Conservation (phyloP, 805 yeast genomes). For the Saturnispora galanensis region DNA sequence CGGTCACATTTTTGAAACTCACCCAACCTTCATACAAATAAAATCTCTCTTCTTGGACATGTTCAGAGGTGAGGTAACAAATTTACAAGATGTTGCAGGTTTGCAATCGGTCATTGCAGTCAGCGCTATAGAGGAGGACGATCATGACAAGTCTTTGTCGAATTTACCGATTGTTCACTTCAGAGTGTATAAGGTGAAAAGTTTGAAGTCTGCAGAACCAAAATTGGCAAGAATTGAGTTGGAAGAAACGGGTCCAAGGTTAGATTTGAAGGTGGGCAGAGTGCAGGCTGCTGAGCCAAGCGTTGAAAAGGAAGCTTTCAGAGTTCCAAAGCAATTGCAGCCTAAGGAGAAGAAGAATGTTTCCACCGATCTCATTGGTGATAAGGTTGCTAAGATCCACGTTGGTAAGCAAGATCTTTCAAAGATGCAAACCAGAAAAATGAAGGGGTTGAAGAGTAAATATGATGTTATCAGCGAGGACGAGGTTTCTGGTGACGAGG, state of each 20-base stretch:
- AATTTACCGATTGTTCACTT: slow-evolving; percentile 74
- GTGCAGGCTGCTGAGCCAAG: slow-evolving; percentile 75
- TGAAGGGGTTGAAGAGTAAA: slow-evolving; percentile 90
- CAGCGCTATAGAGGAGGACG: slow-evolving; percentile 66
- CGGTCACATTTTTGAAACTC: slow-evolving; percentile 83
- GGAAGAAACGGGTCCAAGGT: slow-evolving; percentile 91
- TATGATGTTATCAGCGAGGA: slow-evolving; percentile 60
- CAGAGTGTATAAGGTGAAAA: slow-evolving; percentile 81
- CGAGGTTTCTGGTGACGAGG: slow-evolving; percentile 35
- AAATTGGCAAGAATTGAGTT: slow-evolving; percentile 90
- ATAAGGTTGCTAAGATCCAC: slow-evolving; percentile 91
- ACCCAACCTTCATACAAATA: slow-evolving; percentile 75
- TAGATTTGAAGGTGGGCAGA: slow-evolving; percentile 89
- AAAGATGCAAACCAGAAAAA: slow-evolving; percentile 90
- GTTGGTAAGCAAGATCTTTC: slow-evolving; percentile 90
- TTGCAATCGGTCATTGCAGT: slow-evolving; percentile 83
- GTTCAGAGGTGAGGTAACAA: slow-evolving; percentile 75
- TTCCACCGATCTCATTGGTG: slow-evolving; percentile 83
- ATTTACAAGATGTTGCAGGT: slow-evolving; percentile 87
- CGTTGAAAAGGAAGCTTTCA: slow-evolving; percentile 79
- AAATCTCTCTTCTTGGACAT: slow-evolving; percentile 87
- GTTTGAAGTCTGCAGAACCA: slow-evolving; percentile 68
- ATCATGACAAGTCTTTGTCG: slow-evolving; percentile 48
- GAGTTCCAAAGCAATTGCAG: slow-evolving; percentile 71
- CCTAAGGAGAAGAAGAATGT: slow-evolving; percentile 83